Base-by-base conservation (phyloP, 2,329 filamentous ascomycete species). In the Fusarium albosuccineum region DNA sequence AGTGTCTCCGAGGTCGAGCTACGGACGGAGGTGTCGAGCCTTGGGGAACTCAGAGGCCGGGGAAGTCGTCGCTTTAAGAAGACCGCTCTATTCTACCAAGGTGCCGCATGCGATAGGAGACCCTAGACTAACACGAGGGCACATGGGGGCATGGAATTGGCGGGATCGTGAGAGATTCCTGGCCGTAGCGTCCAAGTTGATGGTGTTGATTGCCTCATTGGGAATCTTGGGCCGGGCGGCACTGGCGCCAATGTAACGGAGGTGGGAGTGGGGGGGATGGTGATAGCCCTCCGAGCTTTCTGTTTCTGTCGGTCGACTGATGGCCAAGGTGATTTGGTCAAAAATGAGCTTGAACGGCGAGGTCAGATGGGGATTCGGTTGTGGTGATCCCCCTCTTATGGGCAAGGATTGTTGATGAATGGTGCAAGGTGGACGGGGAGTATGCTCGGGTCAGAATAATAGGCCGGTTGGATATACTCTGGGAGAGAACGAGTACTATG, bases 91-190 rank as follows among this genome's bases (percentile, higher is more conserved):
- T 39, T 27, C 49, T 56, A 40, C n/a, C 16, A 26, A 48, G 46
- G 64, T 58, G 48, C 59, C 9, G 37, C 65, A 52, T 71, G 62
- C 52, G 48, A 52, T 37, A 50, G 34, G 45, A 44, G 29, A 53
- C 60, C 59, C 69, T 62, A 54, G 57, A 51, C 36, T 57, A 44
- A 34, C 53, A 64, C 57, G 48, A 67, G 62, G 60, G 34, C 62
- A 36, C 53, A 61, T 60, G 55, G 46, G 50, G 57, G 66, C 52
- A 72, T 70, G 17, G 69, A 71, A 72, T 71, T 72, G 69, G 69
- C 57, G 59, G 22, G 69, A 64, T 66, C 57, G 66, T 64, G 39
- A 60, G 17, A 49, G 46, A 55, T 48, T 65, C 53, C 55, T 40
- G 60, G 58, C 57, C 49, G 56, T 54, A 58, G 59, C 45, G 48